Percentiles rank a stretch among this genome's conserved stretches.
Evolutionary conservation across 169 alveolate genomes (phyloP).

Genomic region (Eimeria falciformis): DNA sequence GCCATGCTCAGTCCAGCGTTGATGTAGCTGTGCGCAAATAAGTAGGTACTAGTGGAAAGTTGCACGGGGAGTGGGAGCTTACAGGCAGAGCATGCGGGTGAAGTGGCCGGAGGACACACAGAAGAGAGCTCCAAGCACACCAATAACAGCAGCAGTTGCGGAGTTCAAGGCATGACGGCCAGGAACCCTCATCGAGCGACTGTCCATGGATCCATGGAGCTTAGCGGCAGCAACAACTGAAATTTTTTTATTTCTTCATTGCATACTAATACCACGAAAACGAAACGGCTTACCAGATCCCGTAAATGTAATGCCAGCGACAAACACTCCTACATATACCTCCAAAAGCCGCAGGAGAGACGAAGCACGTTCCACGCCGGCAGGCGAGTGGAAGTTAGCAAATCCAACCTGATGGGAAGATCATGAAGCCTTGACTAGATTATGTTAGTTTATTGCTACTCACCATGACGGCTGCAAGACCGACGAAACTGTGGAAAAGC

Average conservation of each 20-base stretch:
- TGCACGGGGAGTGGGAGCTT: neutral
- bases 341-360: slow-evolving; percentile 66
- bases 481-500: slow-evolving; percentile 95
- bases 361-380: slow-evolving; percentile 38
- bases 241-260: neutral
- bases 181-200: slow-evolving; percentile 87
- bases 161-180: slow-evolving; percentile 84
- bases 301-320: slow-evolving; percentile 95
- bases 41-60: neutral
- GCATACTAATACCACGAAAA: neutral
- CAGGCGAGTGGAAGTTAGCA: slow-evolving; percentile 75
- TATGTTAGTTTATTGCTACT: slow-evolving; percentile 82
- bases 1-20: slow-evolving; percentile 80
- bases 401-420: slow-evolving; percentile 71
- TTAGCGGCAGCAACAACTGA: slow-evolving; percentile 94
- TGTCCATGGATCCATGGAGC: slow-evolving; percentile 89
- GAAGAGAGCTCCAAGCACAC: slow-evolving; percentile 70
- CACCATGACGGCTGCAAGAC: slow-evolving; percentile 95
- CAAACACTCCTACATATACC: slow-evolving; percentile 88
- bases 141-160: slow-evolving; percentile 53
- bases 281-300: slow-evolving; percentile 86
- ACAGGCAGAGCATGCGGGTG: slow-evolving; percentile 70
- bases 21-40: slow-evolving; percentile 39
- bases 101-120: slow-evolving; percentile 61
- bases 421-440: neutral